Evolutionary conservation across 1,284 basidiomycete genomes (phyloP), one percentile per base, ranked within the genome.

Genomic region (Athelia sp.): DNA sequence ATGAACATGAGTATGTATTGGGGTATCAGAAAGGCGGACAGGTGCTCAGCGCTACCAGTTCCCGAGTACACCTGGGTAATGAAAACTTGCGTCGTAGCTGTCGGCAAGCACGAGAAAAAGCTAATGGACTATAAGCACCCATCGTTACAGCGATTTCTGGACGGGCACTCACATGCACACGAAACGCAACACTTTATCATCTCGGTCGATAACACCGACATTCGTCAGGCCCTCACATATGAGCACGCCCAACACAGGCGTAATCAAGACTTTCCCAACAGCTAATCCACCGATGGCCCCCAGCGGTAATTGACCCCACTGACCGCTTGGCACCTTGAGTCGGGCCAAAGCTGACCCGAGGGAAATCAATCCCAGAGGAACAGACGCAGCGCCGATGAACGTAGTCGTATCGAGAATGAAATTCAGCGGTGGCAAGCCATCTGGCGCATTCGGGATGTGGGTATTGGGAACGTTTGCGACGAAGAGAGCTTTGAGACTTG

Each of bases 291-390:
- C 49, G 29, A 92, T 89, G 0, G 89, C 83, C 1, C 80, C 80
- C 0, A 84, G 59, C 0, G 90, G 90, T 13, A 90, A 67, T 2
- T 69, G 70, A 13, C 56, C 65, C 79, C 73, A 81, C 52, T 73
- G 69, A 19, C 66, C 68, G 46, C 66, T 59, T 1, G 82, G 79
- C 2, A 89, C 62, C 35, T 76, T 72, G 48, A 93, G 61, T 36
- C 85, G 70, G 0, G 89, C 87, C 22, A 93, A 74, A 1, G 84
- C 82, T 0, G 84, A 82, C 0, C 91, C 91, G 1, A 93, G 70
- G 19, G 82, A 81, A 13, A 90, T 76, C 24, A 93, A 66, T 1
- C 83, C 85, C 1, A 90, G 62, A 0, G 90, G 90, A 1, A 93
- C 80, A 1, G 80, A 79, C 0, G 88, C 85, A 0, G 68, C 80